Base-by-base conservation (phyloP, 306 rosid genomes). In the Abrus pulchellus region DNA sequence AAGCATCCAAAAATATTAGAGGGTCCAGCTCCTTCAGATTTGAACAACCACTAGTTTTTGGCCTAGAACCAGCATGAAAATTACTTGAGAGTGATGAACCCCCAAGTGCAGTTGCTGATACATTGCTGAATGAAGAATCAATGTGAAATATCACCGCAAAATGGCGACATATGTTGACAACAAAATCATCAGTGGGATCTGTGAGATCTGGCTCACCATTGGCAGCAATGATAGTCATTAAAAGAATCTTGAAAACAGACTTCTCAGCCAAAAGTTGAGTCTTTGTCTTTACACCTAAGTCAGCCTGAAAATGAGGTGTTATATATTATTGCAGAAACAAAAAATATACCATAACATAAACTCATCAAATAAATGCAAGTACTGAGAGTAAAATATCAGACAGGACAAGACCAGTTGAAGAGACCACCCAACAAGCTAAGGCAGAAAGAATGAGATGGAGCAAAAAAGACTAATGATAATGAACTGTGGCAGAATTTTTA, bases 211-310 rank as follows among this genome's bases (percentile, higher is more conserved):
- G 88, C 83, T 96, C 98, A 52, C 94, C 94, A 75, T 88, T 90
- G 66, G 97, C 92, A 79, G 99, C 98, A 85, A 96, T 85, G 59
- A 93, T 85, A 71, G 98, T 96, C 94, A 87, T 89, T 72, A 96
- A 85, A 66, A 96, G 94, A 87, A 91, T 85, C 88, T 93, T 96
- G 89, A 96, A 96, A 80, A 96, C 97, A 66, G 97, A 96, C 78
- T 96, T 96, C 89, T 96, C 98, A 66, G 99, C 99, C 88, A 96
- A 86, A 68, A 96, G 94, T 88, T 96, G 99, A 79, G 99, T 93
- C 94, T 96, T 96, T 6, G 99, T 96, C 93, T 96, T 96, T 32
- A 96, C 98, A 65, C 99, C 99, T 45, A 96, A 88, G 89, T 96
- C 99, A 72, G 98, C 97, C 99, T 96, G 94, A 80, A 87, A 64